These are phyloP conservation scores for Fusarium compactum DNA, from an alignment of 2,329 filamentous ascomycete species.

Conservation along the genomic window DNA sequence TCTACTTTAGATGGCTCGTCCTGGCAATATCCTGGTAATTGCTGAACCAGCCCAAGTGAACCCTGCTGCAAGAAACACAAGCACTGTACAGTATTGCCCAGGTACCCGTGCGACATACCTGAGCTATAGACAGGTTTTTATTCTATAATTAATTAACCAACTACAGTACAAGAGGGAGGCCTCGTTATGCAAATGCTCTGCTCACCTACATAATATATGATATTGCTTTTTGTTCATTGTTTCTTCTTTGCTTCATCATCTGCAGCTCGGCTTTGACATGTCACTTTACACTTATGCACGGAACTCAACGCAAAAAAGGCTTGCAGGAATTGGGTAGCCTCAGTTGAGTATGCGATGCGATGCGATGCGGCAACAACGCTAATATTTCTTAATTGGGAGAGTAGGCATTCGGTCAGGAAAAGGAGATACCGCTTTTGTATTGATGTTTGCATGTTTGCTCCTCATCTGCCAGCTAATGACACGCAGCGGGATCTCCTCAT, in stretches of 20 bases:
- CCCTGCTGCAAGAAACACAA: background rate
- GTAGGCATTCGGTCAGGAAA: background rate
- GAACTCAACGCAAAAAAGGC: slow-evolving; percentile 20
- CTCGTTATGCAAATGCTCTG: slow-evolving; percentile 1
- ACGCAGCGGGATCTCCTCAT: slow-evolving; percentile 5
- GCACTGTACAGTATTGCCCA: slow-evolving; percentile 15
- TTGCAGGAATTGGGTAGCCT: slow-evolving; percentile 16
- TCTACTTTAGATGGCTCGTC: slow-evolving; percentile 28
- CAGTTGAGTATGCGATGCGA: slow-evolving; percentile 31
- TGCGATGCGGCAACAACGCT: slow-evolving; percentile 43
- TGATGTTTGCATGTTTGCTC: slow-evolving; percentile 6
- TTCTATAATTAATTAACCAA: background rate
- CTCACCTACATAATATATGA: slow-evolving; percentile 5
- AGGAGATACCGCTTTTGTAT: background rate
- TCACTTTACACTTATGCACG: slow-evolving; percentile 28
- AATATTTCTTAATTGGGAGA: background rate
- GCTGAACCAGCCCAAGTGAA: background rate
- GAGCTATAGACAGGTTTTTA: background rate
- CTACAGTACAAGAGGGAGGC: background rate
- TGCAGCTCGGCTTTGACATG: slow-evolving; percentile 20
- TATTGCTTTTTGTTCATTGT: background rate
- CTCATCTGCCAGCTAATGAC: background rate
- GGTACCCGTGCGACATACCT: background rate
- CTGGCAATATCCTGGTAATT: slow-evolving; percentile 7
- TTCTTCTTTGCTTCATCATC: slow-evolving; percentile 14